phyloP scores from a whole-genome alignment of 805 yeast species.

The Kodamaea laetipori region DNA sequence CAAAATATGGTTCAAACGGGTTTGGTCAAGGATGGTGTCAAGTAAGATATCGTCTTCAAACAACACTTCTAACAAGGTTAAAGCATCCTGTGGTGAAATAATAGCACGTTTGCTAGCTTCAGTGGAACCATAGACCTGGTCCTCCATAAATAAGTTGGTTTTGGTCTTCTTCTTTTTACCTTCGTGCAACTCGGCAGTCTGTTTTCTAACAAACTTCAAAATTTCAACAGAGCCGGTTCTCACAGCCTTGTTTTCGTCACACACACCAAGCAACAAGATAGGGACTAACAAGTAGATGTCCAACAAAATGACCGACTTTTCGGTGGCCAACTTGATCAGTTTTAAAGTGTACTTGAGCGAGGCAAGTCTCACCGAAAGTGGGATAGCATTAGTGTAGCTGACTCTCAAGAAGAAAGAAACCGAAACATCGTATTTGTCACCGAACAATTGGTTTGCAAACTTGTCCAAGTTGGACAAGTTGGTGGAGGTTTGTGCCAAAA shows the following conservation, averaged over 20 bases:
- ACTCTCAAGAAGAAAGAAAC: constrained; percentile 63
- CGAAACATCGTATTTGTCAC: constrained; percentile 34
- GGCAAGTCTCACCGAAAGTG: constrained; percentile 55
- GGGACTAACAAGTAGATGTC: constrained; percentile 61
- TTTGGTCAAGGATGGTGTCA: constrained; percentile 33
- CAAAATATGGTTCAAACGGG: constrained; percentile 26
- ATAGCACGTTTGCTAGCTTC: constrained; percentile 51
- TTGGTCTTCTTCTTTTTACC: constrained; percentile 36
- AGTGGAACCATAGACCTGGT: constrained; percentile 57
- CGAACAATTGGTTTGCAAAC: constrained; percentile 2
- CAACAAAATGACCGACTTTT: constrained; percentile 24
- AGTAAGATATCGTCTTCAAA: constrained; percentile 23
- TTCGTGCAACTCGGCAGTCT: constrained; percentile 37
- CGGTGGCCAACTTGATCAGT: constrained; percentile 32
- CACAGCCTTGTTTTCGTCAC: constrained; percentile 51
- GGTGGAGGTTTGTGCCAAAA: constrained; percentile 8
- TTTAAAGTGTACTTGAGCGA: constrained; percentile 47
- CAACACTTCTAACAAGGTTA: constrained; percentile 33
- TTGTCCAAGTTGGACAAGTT: constrained; percentile 1
- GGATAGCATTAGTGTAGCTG: constrained; percentile 58
- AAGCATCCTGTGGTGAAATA: constrained; percentile 68
- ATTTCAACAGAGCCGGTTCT: constrained; percentile 38
- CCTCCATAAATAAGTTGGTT: constrained; percentile 46
- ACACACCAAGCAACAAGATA: constrained; percentile 53
- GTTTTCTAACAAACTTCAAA: constrained; percentile 28